phyloP scores from a whole-genome alignment of 106 monocot species.

The Ottelia alismoides region DNA sequence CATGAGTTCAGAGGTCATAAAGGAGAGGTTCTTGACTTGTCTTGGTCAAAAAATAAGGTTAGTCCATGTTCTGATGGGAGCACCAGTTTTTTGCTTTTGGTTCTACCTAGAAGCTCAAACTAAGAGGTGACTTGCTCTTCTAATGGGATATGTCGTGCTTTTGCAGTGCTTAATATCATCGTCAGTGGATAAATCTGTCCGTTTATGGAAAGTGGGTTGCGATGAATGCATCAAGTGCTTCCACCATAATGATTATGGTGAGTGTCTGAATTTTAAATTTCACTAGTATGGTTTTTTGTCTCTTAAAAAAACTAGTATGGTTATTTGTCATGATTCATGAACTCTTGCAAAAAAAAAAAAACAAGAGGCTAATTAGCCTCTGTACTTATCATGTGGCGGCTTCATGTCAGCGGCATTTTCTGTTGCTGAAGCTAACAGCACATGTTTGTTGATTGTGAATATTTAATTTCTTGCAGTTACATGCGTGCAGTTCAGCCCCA shows the following conservation, averaged over 20 bases:
- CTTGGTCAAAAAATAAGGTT: constrained; percentile 80
- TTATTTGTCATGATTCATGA: too few species aligned
- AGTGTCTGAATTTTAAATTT: background rate
- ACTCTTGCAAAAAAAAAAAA: too few species aligned
- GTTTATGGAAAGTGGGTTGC: constrained; percentile 70
- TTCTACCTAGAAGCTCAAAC: background rate
- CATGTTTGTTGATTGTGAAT: background rate
- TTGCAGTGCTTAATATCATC: constrained; percentile 62
- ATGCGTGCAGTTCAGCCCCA: constrained; percentile 72
- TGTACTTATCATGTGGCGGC: too few species aligned
- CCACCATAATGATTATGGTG: constrained; percentile 68
- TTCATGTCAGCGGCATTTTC: too few species aligned
- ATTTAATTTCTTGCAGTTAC: constrained; percentile 42
- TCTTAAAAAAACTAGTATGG: too few species aligned
- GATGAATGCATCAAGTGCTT: constrained; percentile 61
- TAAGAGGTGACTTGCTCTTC: background rate
- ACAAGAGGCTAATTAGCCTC: too few species aligned
- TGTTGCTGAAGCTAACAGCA: too few species aligned
- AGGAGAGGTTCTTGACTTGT: constrained; percentile 67
- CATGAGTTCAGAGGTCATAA: constrained; percentile 72
- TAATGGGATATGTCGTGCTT: constrained; percentile 7
- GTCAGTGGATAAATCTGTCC: constrained; percentile 65
- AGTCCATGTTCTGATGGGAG: constrained; percentile 4
- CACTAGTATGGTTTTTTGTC: background rate
- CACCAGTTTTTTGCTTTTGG: background rate